Evolutionary conservation across 495 filamentous ascomycete species (phyloP).

Genomic region (Tuber brumale): DNA sequence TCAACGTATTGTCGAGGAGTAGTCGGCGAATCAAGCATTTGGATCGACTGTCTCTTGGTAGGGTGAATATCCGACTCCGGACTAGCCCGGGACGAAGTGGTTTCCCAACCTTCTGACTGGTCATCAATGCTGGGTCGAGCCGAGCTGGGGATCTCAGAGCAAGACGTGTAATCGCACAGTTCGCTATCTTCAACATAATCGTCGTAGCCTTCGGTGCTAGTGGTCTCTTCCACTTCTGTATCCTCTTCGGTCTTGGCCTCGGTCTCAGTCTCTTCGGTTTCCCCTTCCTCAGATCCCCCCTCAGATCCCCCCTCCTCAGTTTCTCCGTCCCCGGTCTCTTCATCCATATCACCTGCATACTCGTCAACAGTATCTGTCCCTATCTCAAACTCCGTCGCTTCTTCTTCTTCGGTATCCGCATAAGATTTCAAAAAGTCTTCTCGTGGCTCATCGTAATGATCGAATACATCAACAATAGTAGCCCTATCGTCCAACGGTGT

Average conservation of each 20-base stretch:
- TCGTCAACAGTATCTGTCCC: slow-evolving; percentile 33
- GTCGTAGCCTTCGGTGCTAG: slow-evolving; percentile 15
- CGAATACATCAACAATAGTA: slow-evolving; percentile 39
- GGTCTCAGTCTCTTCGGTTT: slow-evolving; percentile 10
- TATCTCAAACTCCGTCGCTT: slow-evolving; percentile 10
- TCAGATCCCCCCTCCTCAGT: slow-evolving; percentile 18
- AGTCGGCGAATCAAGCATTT: slow-evolving; percentile 36
- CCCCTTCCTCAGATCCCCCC: slow-evolving; percentile 13
- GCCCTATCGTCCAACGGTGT: slow-evolving; percentile 36
- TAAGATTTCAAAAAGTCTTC: slow-evolving; percentile 40
- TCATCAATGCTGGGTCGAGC: slow-evolving; percentile 30
- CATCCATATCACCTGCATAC: slow-evolving; percentile 11
- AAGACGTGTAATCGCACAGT: slow-evolving; percentile 40
- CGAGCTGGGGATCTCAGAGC: slow-evolving; percentile 36
- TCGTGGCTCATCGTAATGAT: slow-evolving; percentile 40
- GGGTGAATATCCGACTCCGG: slow-evolving; percentile 35
- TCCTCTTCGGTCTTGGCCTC: slow-evolving; percentile 30
- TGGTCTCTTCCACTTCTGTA: slow-evolving; percentile 30
- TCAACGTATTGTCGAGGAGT: slow-evolving; percentile 40
- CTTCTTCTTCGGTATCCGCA: slow-evolving; percentile 26
- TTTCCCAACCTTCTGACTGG: slow-evolving; percentile 29
- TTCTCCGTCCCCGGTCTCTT: slow-evolving; percentile 18
- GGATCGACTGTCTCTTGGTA: slow-evolving; percentile 25
- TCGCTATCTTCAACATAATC: slow-evolving; percentile 34
- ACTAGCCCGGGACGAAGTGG: slow-evolving; percentile 35